Percentiles rank a stretch among this genome's conserved stretches.
These are phyloP conservation scores for Xylariaceae sp. DNA, from an alignment of 2,329 filamentous ascomycete species.

Conservation along the genomic window DNA sequence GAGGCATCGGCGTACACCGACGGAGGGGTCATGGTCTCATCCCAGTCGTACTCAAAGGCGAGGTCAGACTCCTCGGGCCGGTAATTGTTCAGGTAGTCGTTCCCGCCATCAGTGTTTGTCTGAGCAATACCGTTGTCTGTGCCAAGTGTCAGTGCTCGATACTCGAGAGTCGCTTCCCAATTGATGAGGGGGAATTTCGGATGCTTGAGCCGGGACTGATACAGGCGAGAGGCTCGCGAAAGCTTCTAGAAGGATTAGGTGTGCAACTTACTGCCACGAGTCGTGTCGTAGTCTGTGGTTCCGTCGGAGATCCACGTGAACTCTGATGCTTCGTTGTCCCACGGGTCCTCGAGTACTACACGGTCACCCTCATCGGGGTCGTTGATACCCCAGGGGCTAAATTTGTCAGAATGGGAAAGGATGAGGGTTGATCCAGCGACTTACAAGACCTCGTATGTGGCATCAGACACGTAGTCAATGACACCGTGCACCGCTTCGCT, in stretches of 20 bases:
- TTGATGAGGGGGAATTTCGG: too few species aligned
- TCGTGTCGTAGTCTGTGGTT: slow-evolving; percentile 43
- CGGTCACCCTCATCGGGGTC: slow-evolving; percentile 49
- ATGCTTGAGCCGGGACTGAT: too few species aligned
- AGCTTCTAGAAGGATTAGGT: background rate
- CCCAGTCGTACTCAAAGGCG: slow-evolving; percentile 45
- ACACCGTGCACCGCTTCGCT: slow-evolving; percentile 47
- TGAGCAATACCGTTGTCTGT: slow-evolving; percentile 53
- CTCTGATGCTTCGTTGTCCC: slow-evolving; percentile 39
- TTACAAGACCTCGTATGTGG: slow-evolving; percentile 50
- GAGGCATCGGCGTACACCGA: slow-evolving; percentile 48
- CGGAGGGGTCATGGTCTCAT: slow-evolving; percentile 28
- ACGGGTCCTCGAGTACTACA: slow-evolving; percentile 42
- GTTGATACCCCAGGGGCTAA: slow-evolving; percentile 47
- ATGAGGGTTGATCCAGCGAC: slow-evolving; percentile 7
- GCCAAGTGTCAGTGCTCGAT: background rate
- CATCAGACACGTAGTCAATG: slow-evolving; percentile 54
- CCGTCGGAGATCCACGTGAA: slow-evolving; percentile 52
- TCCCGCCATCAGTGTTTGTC: slow-evolving; percentile 42
- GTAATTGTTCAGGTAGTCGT: slow-evolving; percentile 43
- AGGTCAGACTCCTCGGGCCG: slow-evolving; percentile 39
- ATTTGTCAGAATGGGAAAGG: slow-evolving; percentile 6
- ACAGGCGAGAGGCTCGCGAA: background rate
- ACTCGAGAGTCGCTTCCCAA: too few species aligned
- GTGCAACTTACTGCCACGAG: slow-evolving; percentile 45